Base-by-base conservation (phyloP, 192 early-diverging fungal genomes). In the Helicostylum pulchrum region DNA sequence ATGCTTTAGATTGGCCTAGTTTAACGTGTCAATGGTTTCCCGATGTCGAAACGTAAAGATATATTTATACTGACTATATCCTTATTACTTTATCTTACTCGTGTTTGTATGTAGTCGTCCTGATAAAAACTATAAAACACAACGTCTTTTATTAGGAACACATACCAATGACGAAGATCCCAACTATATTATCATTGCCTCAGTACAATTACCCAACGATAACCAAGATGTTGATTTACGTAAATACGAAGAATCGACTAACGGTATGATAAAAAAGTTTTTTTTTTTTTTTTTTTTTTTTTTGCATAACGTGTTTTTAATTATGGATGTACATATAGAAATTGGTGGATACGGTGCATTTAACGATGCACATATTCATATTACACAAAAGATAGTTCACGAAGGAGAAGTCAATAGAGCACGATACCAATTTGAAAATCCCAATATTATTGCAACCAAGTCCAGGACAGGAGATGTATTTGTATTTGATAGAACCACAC, bases 1-100 rank as follows among this genome's bases (percentile, higher is more conserved):
- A 99, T 68, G 95, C 97, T n/a, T 80, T 99, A 14, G 94, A 97
- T 74, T 99, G 97, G 97, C 97, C 97, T 10, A 93, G 93, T 45
- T 80, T 99, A 62, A 99, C 97, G 30, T 87, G 87, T 62, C 97
- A 99, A 78, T 99, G 97, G 97, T 86, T 97, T 57, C 95, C 95
- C 3, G 94, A 95, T 65, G 85, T 95, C 23, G 92, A 96, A 73
- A 81, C 80, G 92, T 91, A 52, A n/a, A 3, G 19, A 42, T 19
- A 42, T 21, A 44, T 12, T 21, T 30, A 7, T 8, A 20, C 43
- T 60, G 30, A 57, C n/a, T n/a, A n/a, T 7, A 31, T 30, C 23
- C 44, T 34, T 48, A 55, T 53, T 49, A 48, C n/a, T 52, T 39
- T 39, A 39, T 45, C 31, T n/a, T 11, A 15, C 7, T 56, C 7